Percentiles rank a stretch among this genome's conserved stretches.
Evolutionary conservation across 139 green algal genomes (phyloP).

Genomic region (Tetradesmus obliquus): DNA sequence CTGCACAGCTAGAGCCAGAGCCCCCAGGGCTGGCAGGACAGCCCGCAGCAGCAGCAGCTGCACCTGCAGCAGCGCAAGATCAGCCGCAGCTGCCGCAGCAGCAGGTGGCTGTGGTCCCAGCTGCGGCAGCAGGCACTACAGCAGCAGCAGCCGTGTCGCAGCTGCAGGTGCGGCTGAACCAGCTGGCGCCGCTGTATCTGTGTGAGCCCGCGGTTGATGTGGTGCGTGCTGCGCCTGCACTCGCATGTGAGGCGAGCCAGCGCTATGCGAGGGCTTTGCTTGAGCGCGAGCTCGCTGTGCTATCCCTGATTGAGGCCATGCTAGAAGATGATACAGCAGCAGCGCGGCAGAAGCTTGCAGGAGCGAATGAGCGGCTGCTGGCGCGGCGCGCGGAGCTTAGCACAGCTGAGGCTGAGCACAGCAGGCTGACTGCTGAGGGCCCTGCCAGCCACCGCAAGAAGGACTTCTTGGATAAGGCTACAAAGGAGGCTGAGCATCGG

Average conservation of each 20-base stretch:
- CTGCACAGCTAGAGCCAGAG: neutral
- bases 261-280: slow-evolving; percentile 77
- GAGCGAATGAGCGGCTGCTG: slow-evolving; percentile 59
- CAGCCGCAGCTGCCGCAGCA: neutral
- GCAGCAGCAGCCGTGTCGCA: neutral
- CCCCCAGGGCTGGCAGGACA: neutral
- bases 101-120: neutral
- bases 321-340: slow-evolving; percentile 67
- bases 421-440: slow-evolving; percentile 66
- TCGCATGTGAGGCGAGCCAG: slow-evolving; percentile 61
- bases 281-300: slow-evolving; percentile 73
- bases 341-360: slow-evolving; percentile 48
- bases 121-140: neutral
- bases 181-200: slow-evolving; percentile 55
- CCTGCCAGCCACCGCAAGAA: slow-evolving; percentile 78
- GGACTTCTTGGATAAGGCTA: slow-evolving; percentile 83
- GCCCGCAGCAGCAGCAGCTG: neutral
- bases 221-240: slow-evolving; percentile 53
- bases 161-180: slow-evolving; percentile 1
- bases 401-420: slow-evolving; percentile 71
- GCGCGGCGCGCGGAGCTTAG: slow-evolving; percentile 56
- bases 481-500: slow-evolving; percentile 87
- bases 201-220: slow-evolving; percentile 66
- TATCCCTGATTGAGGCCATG: slow-evolving; percentile 80
- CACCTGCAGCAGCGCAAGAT: slow-evolving; percentile 6